Conservation (phyloP, 768 basidiomycete species). For the Melanogaster broomeanus region DNA sequence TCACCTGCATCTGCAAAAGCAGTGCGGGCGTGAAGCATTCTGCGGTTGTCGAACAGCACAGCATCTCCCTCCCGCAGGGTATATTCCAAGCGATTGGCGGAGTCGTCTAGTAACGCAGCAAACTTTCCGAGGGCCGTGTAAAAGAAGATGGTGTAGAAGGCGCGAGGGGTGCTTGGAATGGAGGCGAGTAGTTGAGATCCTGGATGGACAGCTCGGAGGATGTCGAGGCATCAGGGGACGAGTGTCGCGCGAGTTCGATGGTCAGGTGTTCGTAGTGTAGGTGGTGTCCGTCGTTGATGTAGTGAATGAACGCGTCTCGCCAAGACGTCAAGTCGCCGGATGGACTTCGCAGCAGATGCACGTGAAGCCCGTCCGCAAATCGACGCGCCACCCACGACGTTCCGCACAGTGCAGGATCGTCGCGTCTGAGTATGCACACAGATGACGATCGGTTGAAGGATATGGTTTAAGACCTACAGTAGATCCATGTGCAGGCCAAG, state of each 20-base stretch:
- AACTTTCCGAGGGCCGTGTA: slow-evolving; percentile 67
- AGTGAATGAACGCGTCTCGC: slow-evolving; percentile 79
- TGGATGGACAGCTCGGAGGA: slow-evolving; percentile 39
- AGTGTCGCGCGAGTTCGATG: slow-evolving; percentile 55
- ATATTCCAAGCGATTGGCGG: slow-evolving; percentile 55
- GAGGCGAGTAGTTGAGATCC: slow-evolving; percentile 90
- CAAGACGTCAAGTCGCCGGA: slow-evolving; percentile 60
- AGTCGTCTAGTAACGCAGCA: slow-evolving; percentile 54
- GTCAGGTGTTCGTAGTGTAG: slow-evolving; percentile 75
- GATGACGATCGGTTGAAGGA: background rate
- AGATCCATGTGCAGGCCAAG: slow-evolving; percentile 93
- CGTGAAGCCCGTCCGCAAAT: slow-evolving; percentile 77
- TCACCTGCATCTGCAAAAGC: slow-evolving; percentile 56
- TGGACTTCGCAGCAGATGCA: slow-evolving; percentile 52
- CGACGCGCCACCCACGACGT: slow-evolving; percentile 82
- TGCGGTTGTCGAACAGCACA: slow-evolving; percentile 89
- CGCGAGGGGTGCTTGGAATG: slow-evolving; percentile 85
- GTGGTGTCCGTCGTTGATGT: slow-evolving; percentile 88
- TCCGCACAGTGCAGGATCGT: slow-evolving; percentile 85
- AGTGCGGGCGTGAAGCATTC: slow-evolving; percentile 85
- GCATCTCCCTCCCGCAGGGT: slow-evolving; percentile 81
- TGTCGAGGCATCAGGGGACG: slow-evolving; percentile 8
- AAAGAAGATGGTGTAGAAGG: slow-evolving; percentile 52
- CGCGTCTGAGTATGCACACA: slow-evolving; percentile 36
- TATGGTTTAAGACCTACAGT: slow-evolving; percentile 54